phyloP scores from a whole-genome alignment of 2,329 filamentous ascomycete genomes.

The Aspergillus novoparasiticus region DNA sequence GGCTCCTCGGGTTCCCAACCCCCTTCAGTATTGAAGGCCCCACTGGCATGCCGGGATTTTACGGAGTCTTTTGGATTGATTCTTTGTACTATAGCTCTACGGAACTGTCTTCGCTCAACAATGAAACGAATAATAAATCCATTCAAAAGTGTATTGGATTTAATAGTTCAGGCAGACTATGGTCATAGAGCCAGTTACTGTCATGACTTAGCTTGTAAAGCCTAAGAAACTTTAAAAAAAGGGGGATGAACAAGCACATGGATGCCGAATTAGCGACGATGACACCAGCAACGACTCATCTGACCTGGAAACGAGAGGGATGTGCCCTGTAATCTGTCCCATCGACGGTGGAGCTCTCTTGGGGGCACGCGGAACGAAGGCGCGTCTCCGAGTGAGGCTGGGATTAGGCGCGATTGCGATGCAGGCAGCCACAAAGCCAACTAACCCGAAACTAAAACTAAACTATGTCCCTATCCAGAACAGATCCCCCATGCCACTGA shows the following conservation, averaged over 20 bases:
- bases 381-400: conserved; percentile 30
- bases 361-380: conserved; percentile 24
- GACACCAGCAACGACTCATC: conserved; percentile 16
- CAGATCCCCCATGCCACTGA: conserved; percentile 20
- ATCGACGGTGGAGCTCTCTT: conserved; percentile 7
- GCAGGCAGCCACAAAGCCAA: conserved; percentile 23
- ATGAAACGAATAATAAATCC: not conserved
- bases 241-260: not conserved
- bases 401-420: conserved; percentile 20
- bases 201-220: not conserved
- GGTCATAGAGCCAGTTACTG: not conserved
- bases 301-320: conserved; percentile 11
- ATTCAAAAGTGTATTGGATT: not conserved
- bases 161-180: not conserved
- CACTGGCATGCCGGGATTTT: conserved; percentile 20
- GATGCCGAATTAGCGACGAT: not conserved
- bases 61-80: conserved; percentile 12
- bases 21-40: conserved; percentile 4
- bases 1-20: conserved; percentile 9
- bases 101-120: not conserved
- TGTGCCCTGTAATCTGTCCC: conserved; percentile 9
- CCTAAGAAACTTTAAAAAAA: conserved; percentile 6
- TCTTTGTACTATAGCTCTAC: not conserved
- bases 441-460: not conserved
- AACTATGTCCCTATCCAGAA: not conserved